A percentile compares a stretch with the other conserved stretches of the same genome.
Conservation (phyloP, 352 stramenopile genomes). For the Peronospora tabacina region DNA sequence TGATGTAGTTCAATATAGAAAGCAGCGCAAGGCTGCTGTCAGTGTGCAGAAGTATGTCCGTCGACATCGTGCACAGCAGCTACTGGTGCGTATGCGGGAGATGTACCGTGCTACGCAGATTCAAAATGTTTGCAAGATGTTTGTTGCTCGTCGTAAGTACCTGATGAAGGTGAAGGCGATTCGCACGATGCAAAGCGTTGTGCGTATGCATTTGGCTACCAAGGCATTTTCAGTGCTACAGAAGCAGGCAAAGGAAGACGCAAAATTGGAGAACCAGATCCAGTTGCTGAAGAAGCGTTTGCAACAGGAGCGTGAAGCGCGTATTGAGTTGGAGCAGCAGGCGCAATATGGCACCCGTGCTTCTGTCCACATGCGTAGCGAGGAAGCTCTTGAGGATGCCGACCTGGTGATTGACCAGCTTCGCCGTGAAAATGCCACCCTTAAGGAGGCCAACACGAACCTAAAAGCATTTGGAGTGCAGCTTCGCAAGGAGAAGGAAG, state of each 20-base stretch:
- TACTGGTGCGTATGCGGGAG: constrained; percentile 52
- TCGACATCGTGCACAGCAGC: constrained; percentile 47
- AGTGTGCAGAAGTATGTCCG: constrained; percentile 61
- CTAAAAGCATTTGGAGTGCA: constrained; percentile 77
- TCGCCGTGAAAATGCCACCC: constrained; percentile 60
- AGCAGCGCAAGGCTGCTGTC: constrained; percentile 50
- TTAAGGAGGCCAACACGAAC: constrained; percentile 82
- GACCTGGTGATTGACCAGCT: constrained; percentile 83
- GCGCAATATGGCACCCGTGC: constrained; percentile 49
- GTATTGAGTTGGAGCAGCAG: constrained; percentile 74
- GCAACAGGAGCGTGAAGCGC: constrained; percentile 83
- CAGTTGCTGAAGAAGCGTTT: constrained; percentile 87
- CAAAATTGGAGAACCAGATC: constrained; percentile 95
- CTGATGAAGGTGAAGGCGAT: constrained; percentile 60
- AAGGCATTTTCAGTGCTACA: constrained; percentile 66
- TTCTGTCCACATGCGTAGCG: constrained; percentile 74
- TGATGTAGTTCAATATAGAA: constrained; percentile 45
- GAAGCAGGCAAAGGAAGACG: constrained; percentile 88
- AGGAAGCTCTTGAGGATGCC: constrained; percentile 70
- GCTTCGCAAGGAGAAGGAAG: constrained; percentile 85
- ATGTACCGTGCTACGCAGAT: constrained; percentile 72
- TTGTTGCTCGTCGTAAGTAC: constrained; percentile 57
- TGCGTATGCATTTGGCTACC: constrained; percentile 74
- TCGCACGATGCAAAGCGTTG: constrained; percentile 68
- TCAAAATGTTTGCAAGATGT: constrained; percentile 82